A percentile compares a stretch with the other conserved stretches of the same genome.
phyloP scores from a whole-genome alignment of 1,284 basidiomycete genomes.

The Schizophyllum amplum region DNA sequence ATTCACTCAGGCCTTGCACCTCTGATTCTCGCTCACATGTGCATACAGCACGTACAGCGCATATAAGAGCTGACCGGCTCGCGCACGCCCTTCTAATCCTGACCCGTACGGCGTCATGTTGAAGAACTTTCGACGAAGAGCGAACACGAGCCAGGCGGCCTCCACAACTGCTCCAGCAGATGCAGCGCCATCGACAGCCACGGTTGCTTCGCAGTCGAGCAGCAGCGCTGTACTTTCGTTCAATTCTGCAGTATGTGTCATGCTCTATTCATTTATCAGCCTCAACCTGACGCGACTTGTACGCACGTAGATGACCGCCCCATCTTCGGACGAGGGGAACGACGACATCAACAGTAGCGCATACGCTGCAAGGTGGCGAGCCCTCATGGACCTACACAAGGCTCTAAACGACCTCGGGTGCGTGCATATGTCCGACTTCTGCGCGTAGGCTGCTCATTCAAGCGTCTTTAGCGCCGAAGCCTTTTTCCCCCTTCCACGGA shows the following conservation, averaged over 20 bases:
- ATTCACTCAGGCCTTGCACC: background rate
- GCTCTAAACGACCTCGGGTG: conserved; percentile 38
- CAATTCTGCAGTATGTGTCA: background rate
- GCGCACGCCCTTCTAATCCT: background rate
- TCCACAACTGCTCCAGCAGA: too few relatives aligned
- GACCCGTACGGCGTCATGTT: background rate
- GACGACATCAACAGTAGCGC: background rate
- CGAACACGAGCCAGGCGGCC: too few relatives aligned
- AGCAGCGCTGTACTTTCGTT: background rate
- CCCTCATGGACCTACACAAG: conserved; percentile 37
- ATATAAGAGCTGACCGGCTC: background rate
- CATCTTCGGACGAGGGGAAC: background rate
- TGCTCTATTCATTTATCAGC: background rate
- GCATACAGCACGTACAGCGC: background rate
- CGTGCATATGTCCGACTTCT: conserved; percentile 3
- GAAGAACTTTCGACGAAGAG: background rate
- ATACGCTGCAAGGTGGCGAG: conserved; percentile 29
- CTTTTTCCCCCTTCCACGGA: conserved; percentile 32
- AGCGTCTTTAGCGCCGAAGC: conserved; percentile 27
- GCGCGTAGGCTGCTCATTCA: background rate
- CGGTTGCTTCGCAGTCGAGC: too few relatives aligned
- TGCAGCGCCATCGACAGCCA: too few relatives aligned
- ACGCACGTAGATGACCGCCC: background rate
- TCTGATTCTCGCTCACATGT: background rate
- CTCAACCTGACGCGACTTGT: background rate